Evolutionary conservation across 768 basidiomycete genomes (phyloP).

Genomic region (Amanita molliuscula): DNA sequence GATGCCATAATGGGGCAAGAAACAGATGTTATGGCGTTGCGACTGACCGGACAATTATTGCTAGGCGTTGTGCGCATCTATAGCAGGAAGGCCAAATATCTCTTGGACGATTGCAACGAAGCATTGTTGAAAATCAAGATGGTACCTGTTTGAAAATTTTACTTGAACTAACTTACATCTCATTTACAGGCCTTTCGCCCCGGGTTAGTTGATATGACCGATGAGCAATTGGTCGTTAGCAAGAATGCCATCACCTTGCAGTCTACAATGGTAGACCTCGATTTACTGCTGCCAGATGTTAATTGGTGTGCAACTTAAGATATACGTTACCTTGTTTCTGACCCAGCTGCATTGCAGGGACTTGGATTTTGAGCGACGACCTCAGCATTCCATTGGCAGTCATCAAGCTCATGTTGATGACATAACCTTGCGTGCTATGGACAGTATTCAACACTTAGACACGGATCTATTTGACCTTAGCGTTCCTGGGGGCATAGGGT

Average conservation of each 20-base stretch:
- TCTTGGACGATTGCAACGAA: conserved; percentile 96
- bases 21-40: conserved; percentile 85
- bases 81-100: conserved; percentile 94
- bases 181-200: conserved; percentile 77
- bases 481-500: conserved; percentile 75
- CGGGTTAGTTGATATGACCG: conserved; percentile 91
- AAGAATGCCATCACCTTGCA: conserved; percentile 85
- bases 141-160: conserved; percentile 32
- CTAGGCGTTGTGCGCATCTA: conserved; percentile 97
- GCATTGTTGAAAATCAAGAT: conserved; percentile 92
- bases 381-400: conserved; percentile 42
- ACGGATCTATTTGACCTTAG: conserved; percentile 73
- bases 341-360: conserved; percentile 40
- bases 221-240: conserved; percentile 82
- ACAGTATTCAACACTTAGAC: conserved; percentile 61
- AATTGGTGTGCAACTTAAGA: conserved; percentile 47
- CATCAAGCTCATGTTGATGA: conserved; percentile 81
- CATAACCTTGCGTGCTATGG: conserved; percentile 74
- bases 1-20: conserved; percentile 94
- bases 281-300: conserved; percentile 68
- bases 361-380: conserved; percentile 63
- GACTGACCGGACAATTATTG: conserved; percentile 92
- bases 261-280: conserved; percentile 66
- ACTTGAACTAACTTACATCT: not conserved
- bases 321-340: conserved; percentile 5